phyloP scores from a whole-genome alignment of 495 filamentous ascomycete species.

The Penicillium pancosmium region DNA sequence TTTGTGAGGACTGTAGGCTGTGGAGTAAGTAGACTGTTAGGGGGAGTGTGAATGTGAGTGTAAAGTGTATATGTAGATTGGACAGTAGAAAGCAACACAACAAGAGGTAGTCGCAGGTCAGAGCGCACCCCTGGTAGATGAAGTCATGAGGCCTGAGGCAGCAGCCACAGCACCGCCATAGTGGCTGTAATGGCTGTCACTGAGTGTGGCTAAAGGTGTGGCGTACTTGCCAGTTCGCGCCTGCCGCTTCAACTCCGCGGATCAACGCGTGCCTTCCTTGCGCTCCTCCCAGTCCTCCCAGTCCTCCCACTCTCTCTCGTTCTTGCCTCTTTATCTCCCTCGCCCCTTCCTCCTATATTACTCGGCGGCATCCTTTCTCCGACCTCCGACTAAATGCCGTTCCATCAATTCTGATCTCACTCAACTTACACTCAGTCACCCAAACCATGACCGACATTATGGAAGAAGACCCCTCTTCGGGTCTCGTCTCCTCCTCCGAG shows the following conservation, averaged over 20 bases:
- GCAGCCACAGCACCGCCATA: background rate
- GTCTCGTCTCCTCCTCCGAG: conserved; percentile 34
- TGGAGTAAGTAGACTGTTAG: background rate
- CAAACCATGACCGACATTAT: conserved; percentile 29
- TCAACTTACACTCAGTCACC: background rate
- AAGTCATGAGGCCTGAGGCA: background rate
- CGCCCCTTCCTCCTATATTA: too few species aligned
- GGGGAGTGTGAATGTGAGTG: background rate
- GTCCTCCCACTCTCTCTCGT: background rate
- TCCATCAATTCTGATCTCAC: background rate
- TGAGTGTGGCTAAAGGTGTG: too few species aligned
- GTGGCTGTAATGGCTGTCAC: too few species aligned
- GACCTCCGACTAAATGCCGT: too few species aligned
- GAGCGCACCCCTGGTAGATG: too few species aligned
- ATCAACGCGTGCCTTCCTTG: conserved; percentile 2
- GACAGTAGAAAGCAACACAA: background rate
- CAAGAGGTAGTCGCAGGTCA: too few species aligned
- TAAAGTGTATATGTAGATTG: too few species aligned
- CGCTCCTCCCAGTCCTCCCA: background rate
- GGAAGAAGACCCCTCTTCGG: conserved; percentile 35
- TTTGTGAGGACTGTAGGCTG: background rate
- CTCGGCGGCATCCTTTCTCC: too few species aligned
- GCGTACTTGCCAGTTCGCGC: background rate
- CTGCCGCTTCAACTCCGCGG: conserved; percentile 3
- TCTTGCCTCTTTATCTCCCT: background rate